phyloP scores from a whole-genome alignment of 2,329 filamentous ascomycete genomes.

The Pezicula neosporulosa region DNA sequence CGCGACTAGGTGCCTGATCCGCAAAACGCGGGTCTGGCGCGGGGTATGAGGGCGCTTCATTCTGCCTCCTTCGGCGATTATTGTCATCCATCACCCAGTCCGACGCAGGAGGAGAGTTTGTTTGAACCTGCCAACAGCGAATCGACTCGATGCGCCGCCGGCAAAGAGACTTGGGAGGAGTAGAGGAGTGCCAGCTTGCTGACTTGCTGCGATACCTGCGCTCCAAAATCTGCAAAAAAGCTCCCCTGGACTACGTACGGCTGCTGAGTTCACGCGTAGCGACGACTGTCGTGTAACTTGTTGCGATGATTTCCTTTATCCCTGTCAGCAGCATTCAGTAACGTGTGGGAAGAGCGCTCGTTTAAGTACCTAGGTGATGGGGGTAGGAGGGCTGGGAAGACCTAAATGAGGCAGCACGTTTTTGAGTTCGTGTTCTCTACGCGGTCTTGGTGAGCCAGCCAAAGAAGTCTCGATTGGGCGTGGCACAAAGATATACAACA shows the following conservation, averaged over 20 bases:
- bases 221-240: not conserved
- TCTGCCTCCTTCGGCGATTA: slow-evolving; percentile 69
- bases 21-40: slow-evolving; percentile 50
- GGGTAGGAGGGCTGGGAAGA: slow-evolving; percentile 1
- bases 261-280: not conserved
- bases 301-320: slow-evolving; percentile 6
- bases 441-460: slow-evolving; percentile 1
- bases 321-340: slow-evolving; percentile 5
- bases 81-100: slow-evolving; percentile 75
- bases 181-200: slow-evolving; percentile 63
- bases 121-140: slow-evolving; percentile 46
- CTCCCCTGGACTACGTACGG: not conserved
- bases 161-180: slow-evolving; percentile 59
- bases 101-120: slow-evolving; percentile 42
- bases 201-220: slow-evolving; percentile 17
- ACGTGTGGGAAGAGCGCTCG: not conserved
- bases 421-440: slow-evolving; percentile 6
- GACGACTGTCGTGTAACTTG: not conserved
- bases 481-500: slow-evolving; percentile 1
- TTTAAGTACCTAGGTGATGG: slow-evolving; percentile 4
- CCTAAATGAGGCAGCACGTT: not conserved
- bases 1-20: slow-evolving; percentile 22
- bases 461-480: slow-evolving; percentile 1
- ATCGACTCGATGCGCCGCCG: slow-evolving; percentile 62
- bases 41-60: slow-evolving; percentile 66